phyloP scores from a whole-genome alignment of 2,329 filamentous ascomycete genomes.

The Orbilia blumenaviensis region DNA sequence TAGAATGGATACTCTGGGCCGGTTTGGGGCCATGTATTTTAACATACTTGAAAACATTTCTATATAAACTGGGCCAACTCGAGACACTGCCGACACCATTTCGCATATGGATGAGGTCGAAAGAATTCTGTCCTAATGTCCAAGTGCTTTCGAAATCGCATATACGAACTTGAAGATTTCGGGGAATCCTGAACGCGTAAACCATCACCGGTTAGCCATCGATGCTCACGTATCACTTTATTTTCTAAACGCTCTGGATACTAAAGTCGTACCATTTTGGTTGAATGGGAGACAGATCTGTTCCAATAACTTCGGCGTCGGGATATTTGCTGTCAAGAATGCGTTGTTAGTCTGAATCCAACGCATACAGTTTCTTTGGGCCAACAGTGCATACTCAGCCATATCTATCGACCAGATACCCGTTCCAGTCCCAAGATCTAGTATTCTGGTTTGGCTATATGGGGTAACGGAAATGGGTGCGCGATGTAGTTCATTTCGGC shows the following conservation, averaged over 20 bases:
- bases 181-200: slow-evolving; percentile 72
- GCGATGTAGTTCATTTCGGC: slow-evolving; percentile 65
- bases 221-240: no score
- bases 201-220: slow-evolving; percentile 52
- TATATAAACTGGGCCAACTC: slow-evolving; percentile 79
- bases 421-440: slow-evolving; percentile 83
- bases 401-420: slow-evolving; percentile 92
- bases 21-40: no score
- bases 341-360: slow-evolving; percentile 45
- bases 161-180: slow-evolving; percentile 70
- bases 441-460: slow-evolving; percentile 61
- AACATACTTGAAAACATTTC: slow-evolving; percentile 72
- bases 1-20: slow-evolving; percentile 7
- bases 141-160: slow-evolving; percentile 82
- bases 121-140: slow-evolving; percentile 73
- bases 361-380: slow-evolving; percentile 64
- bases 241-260: no score
- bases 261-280: slow-evolving; percentile 57
- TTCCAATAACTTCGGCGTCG: slow-evolving; percentile 65
- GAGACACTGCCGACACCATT: slow-evolving; percentile 80
- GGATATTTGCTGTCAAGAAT: slow-evolving; percentile 64
- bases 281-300: slow-evolving; percentile 61
- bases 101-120: slow-evolving; percentile 84
- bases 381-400: slow-evolving; percentile 65
- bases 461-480: slow-evolving; percentile 62